Evolutionary conservation across 2,329 filamentous ascomycete genomes (phyloP), one percentile per base, ranked within the genome.

Genomic region (Aspergillus calidoustus): DNA sequence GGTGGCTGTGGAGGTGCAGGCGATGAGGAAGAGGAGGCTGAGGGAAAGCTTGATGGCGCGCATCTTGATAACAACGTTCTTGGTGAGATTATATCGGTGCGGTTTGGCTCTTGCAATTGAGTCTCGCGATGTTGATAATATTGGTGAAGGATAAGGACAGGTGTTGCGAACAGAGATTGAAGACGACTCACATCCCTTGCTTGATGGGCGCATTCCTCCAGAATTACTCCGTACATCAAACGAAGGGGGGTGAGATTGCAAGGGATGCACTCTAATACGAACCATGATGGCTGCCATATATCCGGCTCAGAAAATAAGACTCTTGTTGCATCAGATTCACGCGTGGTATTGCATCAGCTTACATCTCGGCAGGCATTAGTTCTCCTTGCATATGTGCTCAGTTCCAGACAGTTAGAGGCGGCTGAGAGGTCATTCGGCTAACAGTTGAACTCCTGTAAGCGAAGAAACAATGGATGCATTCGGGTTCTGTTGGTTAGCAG

Each of bases 171-270:
- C 11, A 15, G 34, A 41, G 34, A 11, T 30, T 25, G 11, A 50
- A 50, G 47, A 30, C 30, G 8, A 22, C 47, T 28, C 34, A 15
- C 50, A 53, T 53, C 50, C 50, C 50, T 53, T 53, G 50, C 50
- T n/a, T 53, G 31, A 23, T 19, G 6, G 19, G 31, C n/a, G 28
- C 50, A 41, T 53, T 53, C 50, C 50, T 41, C 34, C 34, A 13
- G 11, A 11, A 28, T 28, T 28, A 28, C 25, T 28, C 25, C 34
- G 11, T 41, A 15, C 13, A 41, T 11, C 34, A 5, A 11, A 41
- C 34, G 11, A 41, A 41, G 34, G 34, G 34, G 34, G 34, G 13
- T 13, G 34, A 15, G 34, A 5, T 47, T 25, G 44, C 44, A 47
- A 47, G 44, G 44, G 44, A n/a, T 22, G n/a, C 15, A 17, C 11